Base-by-base conservation (phyloP, 805 yeast species). In the Kockiozyma suomiensis region DNA sequence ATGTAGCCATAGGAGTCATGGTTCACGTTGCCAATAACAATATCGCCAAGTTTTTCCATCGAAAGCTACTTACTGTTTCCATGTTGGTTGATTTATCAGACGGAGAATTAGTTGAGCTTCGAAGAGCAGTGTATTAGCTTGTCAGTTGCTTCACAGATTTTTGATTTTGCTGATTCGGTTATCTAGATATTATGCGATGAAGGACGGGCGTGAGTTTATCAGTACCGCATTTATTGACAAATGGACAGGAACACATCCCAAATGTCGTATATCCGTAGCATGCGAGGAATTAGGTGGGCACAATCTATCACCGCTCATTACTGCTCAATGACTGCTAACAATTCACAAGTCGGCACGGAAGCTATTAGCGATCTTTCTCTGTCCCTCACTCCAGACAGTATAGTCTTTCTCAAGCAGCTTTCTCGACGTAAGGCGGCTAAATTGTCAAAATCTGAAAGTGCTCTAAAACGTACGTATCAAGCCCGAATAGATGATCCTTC, bases 71-170 rank as follows among this genome's bases (percentile, higher is more conserved):
- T 2, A 72, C 75, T 0, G 58, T 74, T 0, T 74, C 72, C 43
- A 67, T 79, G 0, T 65, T 74, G 7, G 58, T 73, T 12, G 71
- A 70, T 1, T 68, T 69, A 35, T 61, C 68, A 3, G 64, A 67
- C 5, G 82, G 82, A 0, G 65, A 49, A 2, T 61, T 82, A 12
- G 54, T 81, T 6, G 84, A 80, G 59, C 82, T 79, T 56, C 72
- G 83, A 57, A 75, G 80, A 60, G 68, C 80, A 0, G 69, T 56
- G 68, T 64, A 38, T 30, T 28, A 15, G 7, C n/a, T 17, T 12
- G 4, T 5, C 4, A 23, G 38, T 33, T 4, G 38, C 26, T 43
- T 40, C 0, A 12, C 10, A 10, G 38, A n/a, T n/a, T 4, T 1
- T 26, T 2, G 19, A 19, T 13, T 17, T 13, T 8, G 28, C 26